A percentile compares a stretch with the other conserved stretches of the same genome.
These are phyloP conservation scores for Lactarius trivialis DNA, from an alignment of 768 basidiomycete species.

Conservation along the genomic window DNA sequence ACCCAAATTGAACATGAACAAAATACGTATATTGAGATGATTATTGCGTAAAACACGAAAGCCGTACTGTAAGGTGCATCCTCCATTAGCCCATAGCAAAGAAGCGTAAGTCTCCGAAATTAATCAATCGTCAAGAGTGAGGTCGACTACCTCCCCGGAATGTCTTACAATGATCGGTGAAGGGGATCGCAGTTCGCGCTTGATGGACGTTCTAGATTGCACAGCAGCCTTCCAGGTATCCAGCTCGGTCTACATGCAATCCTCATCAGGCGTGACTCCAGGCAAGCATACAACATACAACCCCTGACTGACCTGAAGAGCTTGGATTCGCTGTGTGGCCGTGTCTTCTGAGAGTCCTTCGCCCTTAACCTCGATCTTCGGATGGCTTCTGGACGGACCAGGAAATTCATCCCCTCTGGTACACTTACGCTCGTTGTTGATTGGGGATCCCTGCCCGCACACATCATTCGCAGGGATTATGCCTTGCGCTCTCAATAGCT, in stretches of 20 bases:
- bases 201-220: constrained; percentile 2
- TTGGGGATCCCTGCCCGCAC: neutral
- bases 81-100: neutral
- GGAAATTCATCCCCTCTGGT: too few relatives aligned
- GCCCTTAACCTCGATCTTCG: neutral
- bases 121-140: too few relatives aligned
- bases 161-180: too few relatives aligned
- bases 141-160: too few relatives aligned
- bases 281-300: too few relatives aligned
- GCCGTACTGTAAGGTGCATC: too few relatives aligned
- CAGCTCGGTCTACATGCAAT: neutral
- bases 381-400: neutral
- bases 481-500: constrained; percentile 13
- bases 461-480: neutral
- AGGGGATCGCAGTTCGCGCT: constrained; percentile 5
- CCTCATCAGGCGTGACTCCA: neutral
- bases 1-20: too few relatives aligned
- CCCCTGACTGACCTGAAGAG: constrained; percentile 7
- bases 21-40: too few relatives aligned
- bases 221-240: neutral
- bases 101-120: neutral
- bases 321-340: too few relatives aligned
- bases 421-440: constrained; percentile 9
- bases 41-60: too few relatives aligned
- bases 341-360: neutral